Base-by-base conservation (phyloP, 495 filamentous ascomycete species). In the Aspergillus conjunctus region DNA sequence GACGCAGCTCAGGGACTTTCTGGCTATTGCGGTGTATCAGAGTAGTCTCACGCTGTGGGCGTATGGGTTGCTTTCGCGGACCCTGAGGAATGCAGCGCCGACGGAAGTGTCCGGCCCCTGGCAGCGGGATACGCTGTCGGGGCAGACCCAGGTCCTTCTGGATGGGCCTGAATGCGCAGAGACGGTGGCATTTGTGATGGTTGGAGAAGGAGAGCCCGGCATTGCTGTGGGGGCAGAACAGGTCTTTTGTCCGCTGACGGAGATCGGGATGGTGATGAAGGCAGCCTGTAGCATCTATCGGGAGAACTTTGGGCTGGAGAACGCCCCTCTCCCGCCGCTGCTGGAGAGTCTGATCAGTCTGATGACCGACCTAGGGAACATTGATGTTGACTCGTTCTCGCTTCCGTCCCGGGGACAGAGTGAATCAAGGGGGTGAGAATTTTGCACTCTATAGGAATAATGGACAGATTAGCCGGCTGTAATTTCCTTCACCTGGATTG, bases 11-110 rank as follows among this genome's bases (percentile, higher is more conserved):
- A 21, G 49, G 18, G 49, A 51, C 1, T 51, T 22, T 2, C 30
- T 6, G 7, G 49, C 49, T 6, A 26, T 51, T 22, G 18, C 49
- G 18, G 1, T 51, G 14, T 51, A 51, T 31, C 49, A 51, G 49
- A 21, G 17, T 21, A 32, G 20, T 3, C n/a, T 51, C 7, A 51
- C 49, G 49, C 49, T 51, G 49, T 51, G 49, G 49, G 49, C 49
- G 18, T 51, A 51, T 31, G 49, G 49, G 18, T 9, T 51, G 49
- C 14, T 51, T 2, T 22, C 20, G 17, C 7, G 21, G 49, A 21
- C 17, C 6, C 11, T 51, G 49, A 26, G 49, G 17, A 1, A 9
- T 15, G 49, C 14, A 21, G n/a, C n/a, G n/a, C n/a, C n/a, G n/a
- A n/a, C n/a, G n/a, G n/a, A n/a, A n/a, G n/a, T n/a, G n/a, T n/a